A percentile compares a stretch with the other conserved stretches of the same genome.
phyloP scores from a whole-genome alignment of 2,329 filamentous ascomycete genomes.

The Basipetospora chlamydospora region DNA sequence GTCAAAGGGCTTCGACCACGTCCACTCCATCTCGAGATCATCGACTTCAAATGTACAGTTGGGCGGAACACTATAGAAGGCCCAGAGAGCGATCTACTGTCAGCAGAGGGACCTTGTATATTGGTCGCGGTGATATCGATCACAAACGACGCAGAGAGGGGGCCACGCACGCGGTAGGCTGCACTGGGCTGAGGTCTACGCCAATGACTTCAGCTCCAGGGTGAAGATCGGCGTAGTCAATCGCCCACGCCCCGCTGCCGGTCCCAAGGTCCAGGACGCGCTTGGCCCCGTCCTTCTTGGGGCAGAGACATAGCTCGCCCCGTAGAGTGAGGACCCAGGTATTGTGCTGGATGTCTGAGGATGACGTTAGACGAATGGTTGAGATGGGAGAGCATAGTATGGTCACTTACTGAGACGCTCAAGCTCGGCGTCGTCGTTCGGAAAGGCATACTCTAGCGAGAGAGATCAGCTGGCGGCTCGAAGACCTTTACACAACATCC shows the following conservation, averaged over 20 bases:
- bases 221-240: conserved; percentile 11
- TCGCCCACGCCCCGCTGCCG: conserved; percentile 14
- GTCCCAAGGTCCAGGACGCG: conserved; percentile 14
- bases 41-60: conserved; percentile 13
- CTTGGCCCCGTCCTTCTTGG: conserved; percentile 5
- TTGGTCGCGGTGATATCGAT: not conserved
- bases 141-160: too few relatives aligned
- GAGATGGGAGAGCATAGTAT: not conserved
- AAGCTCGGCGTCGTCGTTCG: conserved; percentile 11
- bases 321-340: conserved; percentile 9
- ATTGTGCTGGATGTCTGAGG: not conserved
- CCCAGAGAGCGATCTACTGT: not conserved
- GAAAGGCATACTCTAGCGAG: conserved; percentile 11
- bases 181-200: conserved; percentile 11
- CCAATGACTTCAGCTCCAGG: conserved; percentile 8
- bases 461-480: too few relatives aligned
- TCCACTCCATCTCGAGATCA: conserved; percentile 14
- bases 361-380: not conserved
- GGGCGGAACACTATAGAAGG: conserved; percentile 10
- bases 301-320: conserved; percentile 7
- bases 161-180: conserved; percentile 7
- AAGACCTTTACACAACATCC: too few relatives aligned
- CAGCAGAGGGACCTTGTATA: not conserved
- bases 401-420: not conserved
- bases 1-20: conserved; percentile 11